phyloP scores from a whole-genome alignment of 345 rosid genomes.

The Salix caprea region DNA sequence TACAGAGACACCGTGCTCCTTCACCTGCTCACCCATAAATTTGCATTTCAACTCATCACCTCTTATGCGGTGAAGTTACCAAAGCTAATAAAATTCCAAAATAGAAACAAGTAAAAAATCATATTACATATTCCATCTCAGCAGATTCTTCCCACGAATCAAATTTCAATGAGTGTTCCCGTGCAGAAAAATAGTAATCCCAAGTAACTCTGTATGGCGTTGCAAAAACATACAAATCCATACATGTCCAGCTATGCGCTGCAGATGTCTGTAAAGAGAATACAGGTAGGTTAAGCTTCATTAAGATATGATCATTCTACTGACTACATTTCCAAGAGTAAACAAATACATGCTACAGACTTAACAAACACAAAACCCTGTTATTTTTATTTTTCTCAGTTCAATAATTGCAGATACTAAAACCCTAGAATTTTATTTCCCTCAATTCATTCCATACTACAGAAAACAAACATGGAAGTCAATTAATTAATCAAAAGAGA shows the following conservation, averaged over 20 bases:
- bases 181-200: conserved; percentile 87
- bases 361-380: too few relatives aligned
- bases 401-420: neutral
- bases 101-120: neutral
- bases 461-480: neutral
- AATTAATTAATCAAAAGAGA: neutral
- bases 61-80: neutral
- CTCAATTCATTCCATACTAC: too few relatives aligned
- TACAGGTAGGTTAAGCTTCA: neutral
- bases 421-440: neutral
- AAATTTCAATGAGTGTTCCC: conserved; percentile 75
- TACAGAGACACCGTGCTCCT: conserved; percentile 86
- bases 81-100: neutral
- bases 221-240: conserved; percentile 96
- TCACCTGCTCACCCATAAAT: conserved; percentile 53
- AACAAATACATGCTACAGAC: too few relatives aligned
- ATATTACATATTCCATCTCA: conserved; percentile 82
- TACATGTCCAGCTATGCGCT: conserved; percentile 93
- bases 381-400: too few relatives aligned
- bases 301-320: too few relatives aligned
- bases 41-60: conserved; percentile 10
- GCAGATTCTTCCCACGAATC: conserved; percentile 88
- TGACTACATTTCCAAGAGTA: too few relatives aligned
- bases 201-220: conserved; percentile 93
- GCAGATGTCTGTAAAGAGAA: conserved; percentile 57